Evolutionary conservation across 208 protist species (phyloP), one percentile per base, ranked within the genome.

Genomic region (Acanthamoeba lenticulata): DNA sequence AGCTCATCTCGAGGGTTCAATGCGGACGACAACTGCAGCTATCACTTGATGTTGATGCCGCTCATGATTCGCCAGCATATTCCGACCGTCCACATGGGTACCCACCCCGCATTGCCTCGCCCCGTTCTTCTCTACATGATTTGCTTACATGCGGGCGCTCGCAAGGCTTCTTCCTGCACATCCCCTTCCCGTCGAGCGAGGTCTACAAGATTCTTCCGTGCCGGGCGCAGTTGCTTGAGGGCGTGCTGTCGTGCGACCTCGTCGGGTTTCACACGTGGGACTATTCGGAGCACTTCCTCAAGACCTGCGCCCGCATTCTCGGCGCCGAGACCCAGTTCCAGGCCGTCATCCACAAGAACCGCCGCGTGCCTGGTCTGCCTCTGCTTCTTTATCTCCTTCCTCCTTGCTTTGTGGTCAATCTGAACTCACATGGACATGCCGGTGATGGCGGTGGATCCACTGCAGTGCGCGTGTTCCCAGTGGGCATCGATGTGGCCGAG

Each of bases 11-110:
- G n/a, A n/a, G n/a, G n/a, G n/a, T n/a, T n/a, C n/a, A n/a, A n/a
- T n/a, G n/a, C n/a, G n/a, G n/a, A n/a, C n/a, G n/a, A n/a, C n/a
- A n/a, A n/a, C n/a, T n/a, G 6, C 47, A 90, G 83, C 72, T 98
- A 98, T 60, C 97, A 97, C 62, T 49, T 97, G 29, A 97, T 97
- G 97, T 92, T 98, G 57, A 57, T 98, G 32, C 97, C 97, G 45
- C 34, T 85, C 86, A 45, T 96, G 11, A 77, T 98, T 11, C 95
- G 95, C 44, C 67, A 96, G 72, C n/a, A 86, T 4, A 81, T 79
- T 29, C 88, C 88, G 2, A 81, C 88, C 3, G 85, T 90, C 44
- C 40, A 92, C 38, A 97, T 98, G 83, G 97, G 74, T 85, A 57
- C 13, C 3, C 38, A 32, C 67, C 21, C 15, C 52, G 11, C 15